These are phyloP conservation scores for Ceratobasidium sp. DNA, from an alignment of 1,284 basidiomycete species.

Conservation along the genomic window DNA sequence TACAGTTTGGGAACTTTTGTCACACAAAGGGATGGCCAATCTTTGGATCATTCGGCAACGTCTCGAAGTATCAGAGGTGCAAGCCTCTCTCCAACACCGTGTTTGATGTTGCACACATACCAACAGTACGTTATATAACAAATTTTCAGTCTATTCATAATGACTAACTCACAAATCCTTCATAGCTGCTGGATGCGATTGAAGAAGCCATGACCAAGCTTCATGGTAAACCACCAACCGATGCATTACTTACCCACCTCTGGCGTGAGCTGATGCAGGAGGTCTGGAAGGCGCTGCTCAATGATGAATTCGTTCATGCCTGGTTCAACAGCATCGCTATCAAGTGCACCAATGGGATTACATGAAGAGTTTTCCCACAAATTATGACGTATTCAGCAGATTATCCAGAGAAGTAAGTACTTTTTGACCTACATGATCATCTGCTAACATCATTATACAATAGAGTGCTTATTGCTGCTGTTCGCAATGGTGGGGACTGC, in stretches of 20 bases:
- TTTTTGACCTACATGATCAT: conserved; percentile 44
- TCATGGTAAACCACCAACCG: not conserved
- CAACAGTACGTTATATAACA: conserved; percentile 45
- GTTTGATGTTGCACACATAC: conserved; percentile 52
- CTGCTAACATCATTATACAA: not conserved
- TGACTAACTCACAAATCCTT: no score
- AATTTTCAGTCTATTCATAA: conserved; percentile 47
- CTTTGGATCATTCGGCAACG: conserved; percentile 50
- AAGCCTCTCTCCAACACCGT: conserved; percentile 48
- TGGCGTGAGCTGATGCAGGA: conserved; percentile 52
- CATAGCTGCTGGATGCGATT: not conserved
- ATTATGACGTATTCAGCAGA: conserved; percentile 55
- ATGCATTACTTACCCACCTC: conserved; percentile 47
- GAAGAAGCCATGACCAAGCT: not conserved
- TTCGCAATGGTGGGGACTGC: conserved; percentile 42
- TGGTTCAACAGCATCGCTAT: conserved; percentile 51
- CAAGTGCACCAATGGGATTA: conserved; percentile 51
- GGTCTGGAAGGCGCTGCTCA: conserved; percentile 50
- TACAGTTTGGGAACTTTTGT: conserved; percentile 52
- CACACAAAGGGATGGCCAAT: conserved; percentile 51
- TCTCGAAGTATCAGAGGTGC: conserved; percentile 50
- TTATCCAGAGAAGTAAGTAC: conserved; percentile 51
- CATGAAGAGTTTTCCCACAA: conserved; percentile 49
- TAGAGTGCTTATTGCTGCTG: conserved; percentile 41
- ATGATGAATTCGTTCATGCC: conserved; percentile 49